Base-by-base conservation (phyloP, 176 grass and related monocot genomes). In the Urochloa ruziziensis region DNA sequence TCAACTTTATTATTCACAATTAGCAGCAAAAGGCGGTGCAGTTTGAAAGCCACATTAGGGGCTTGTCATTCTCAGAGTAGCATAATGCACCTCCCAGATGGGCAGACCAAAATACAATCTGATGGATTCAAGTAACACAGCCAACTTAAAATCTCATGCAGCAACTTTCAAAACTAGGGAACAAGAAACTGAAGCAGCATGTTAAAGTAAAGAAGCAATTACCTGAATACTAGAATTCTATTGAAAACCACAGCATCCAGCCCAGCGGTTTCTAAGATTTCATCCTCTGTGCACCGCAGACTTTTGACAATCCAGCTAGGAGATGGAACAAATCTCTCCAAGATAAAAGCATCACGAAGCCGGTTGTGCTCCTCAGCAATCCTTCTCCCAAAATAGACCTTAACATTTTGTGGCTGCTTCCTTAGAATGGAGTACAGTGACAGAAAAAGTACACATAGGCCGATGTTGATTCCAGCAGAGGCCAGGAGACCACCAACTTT, bases 391-490 rank as follows among this genome's bases (percentile, higher is more conserved):
- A 98, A 98, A 75, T 98, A 95, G 53, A 98, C 96, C 69, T 91
- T 93, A 36, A 88, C 89, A 91, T 95, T 98, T 15, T 82, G 84
- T 7, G 93, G 96, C 29, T 93, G 96, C 67, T 98, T 98, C 82
- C 93, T 95, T 77, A 95, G 77, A 73, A 98, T 79, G 7, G 96
- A 98, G 79, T 98, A 95, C 27, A 95, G 77, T 19, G 87, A 95
- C 54, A 93, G 63, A 46, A 98, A 86, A 79, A 98, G 75, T 44
- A 78, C 51, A 70, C 87, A 95, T 15, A 94, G n/a, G 17, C 93
- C 93, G 10, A 95, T 95, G 87, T 98, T 98, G 61, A 98, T 95
- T 75, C 96, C 93, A 42, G 93, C 93, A 70, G 96, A 98, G 70
- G 89, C 91, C 80, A 98, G 80, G 27, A 98, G 91, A 82, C 85